Evolutionary conservation across 1,139 yeast genomes (phyloP), one percentile per base, ranked within the genome.

Genomic region (Taphrina flavorubra): DNA sequence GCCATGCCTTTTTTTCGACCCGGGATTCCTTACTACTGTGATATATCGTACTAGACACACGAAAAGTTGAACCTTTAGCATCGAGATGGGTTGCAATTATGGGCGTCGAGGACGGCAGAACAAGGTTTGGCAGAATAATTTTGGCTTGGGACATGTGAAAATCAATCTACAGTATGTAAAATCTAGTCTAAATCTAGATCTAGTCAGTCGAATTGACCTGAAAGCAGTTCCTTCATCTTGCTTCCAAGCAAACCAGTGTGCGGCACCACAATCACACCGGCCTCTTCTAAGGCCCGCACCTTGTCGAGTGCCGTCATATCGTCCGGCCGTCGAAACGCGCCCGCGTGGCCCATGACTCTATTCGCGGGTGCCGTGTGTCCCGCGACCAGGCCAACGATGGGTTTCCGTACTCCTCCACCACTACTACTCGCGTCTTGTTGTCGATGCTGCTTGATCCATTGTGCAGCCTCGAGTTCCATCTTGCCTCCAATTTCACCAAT

Each of bases 1-100:
- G 95, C 92, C 92, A 63, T 63, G 39, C 53, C 25, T 11, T 40
- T 34, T n/a, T 4, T 1, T 49, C 31, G 18, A 2, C 31, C 31
- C 31, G 31, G 1, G 4, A 25, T 4, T n/a, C n/a, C 4, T 25
- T 25, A 1, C 4, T 25, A 25, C 4, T 25, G 31, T 2, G 31
- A 25, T 25, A 25, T 25, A 25, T n/a, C n/a, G n/a, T n/a, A n/a
- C n/a, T 25, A 25, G 2, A 2, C 31, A 25, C 31, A 25, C 31
- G 4, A 25, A 25, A 25, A 25, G 31, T 25, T 25, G 31, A 25
- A 25, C 31, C 31, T 1, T 25, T 2, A 4, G 4, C 2, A 25
- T 25, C 31, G 31, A 25, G 31, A 4, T 25, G 31, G 4, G 4
- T 25, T 25, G 31, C 4, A 25, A 25, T 2, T 25, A 25, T 25